Base-by-base conservation (phyloP, 129 eudicot genomes). In the Pseudognaphalium luteoalbum region DNA sequence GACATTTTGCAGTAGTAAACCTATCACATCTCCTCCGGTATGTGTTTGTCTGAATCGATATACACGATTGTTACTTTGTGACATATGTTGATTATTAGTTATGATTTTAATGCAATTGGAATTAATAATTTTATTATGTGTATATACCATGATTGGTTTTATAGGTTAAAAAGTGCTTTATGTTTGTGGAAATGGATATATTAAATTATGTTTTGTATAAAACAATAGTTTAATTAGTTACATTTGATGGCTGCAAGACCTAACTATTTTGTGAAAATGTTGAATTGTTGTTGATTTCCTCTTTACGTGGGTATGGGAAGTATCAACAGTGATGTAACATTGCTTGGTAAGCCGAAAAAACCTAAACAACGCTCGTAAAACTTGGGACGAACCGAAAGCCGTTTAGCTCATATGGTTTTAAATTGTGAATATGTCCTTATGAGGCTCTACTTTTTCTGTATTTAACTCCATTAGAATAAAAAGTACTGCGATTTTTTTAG, bases 1-100 rank as follows among this genome's bases (percentile, higher is more conserved):
- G 60, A 74, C 78, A 74, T 74, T 74, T 74, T 74, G 78, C 78
- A 51, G 41, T 16, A 74, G 78, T 42, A 74, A 74, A 74, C 78
- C 70, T 41, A 42, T 74, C 42, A 58, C 78, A 1, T 74, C 78
- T 28, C 78, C 78, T 74, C 78, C 78, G 70, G 78, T 74, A 74
- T 74, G 78, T 25, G 44, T 47, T 12, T 47, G 54, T 57, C 15
- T 20, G 57, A 4, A 57, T 37, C 59, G 14, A 54, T 58, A 15
- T 73, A 15, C 68, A n/a, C 3, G 29, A 20, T 6, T 21, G 28
- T 20, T 9, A 58, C 28, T 58, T 57, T n/a, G n/a, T n/a, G n/a
- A n/a, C n/a, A n/a, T n/a, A n/a, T n/a, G n/a, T n/a, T n/a, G n/a
- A n/a, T 25, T 25, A 21, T 58, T 58, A 58, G 1, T 58, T 58